These are phyloP conservation scores for Wickerhamomyces canadensis DNA, from an alignment of 805 yeast species.

Conservation along the genomic window DNA sequence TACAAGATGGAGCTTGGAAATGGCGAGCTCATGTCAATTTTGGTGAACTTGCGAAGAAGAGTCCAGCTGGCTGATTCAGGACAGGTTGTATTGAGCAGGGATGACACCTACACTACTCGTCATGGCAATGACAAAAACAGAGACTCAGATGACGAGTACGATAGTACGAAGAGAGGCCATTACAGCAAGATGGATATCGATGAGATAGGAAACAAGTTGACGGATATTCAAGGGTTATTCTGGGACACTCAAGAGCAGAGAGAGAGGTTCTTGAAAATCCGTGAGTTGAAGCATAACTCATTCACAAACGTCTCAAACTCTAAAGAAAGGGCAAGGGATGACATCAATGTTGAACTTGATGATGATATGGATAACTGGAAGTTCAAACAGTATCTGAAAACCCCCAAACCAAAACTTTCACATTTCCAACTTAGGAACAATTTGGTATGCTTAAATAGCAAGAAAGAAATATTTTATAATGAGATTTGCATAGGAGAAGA, in stretches of 20 bases:
- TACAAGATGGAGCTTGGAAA: neutral
- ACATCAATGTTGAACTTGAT: conserved; percentile 9
- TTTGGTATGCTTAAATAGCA: conserved; percentile 26
- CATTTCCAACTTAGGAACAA: conserved; percentile 53
- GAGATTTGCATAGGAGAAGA: conserved; percentile 2
- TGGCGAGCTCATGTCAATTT: conserved; percentile 1
- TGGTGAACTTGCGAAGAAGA: conserved; percentile 4
- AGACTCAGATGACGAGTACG: too few relatives aligned
- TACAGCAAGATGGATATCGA: too few relatives aligned
- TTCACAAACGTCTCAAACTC: conserved; percentile 23
- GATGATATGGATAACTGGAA: conserved; percentile 1
- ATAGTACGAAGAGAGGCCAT: too few relatives aligned
- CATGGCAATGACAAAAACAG: too few relatives aligned
- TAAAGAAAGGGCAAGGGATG: conserved; percentile 12
- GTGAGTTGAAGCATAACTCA: conserved; percentile 20
- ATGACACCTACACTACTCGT: too few relatives aligned
- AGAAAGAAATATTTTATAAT: conserved; percentile 6
- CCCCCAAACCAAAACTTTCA: conserved; percentile 41
- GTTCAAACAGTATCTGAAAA: conserved; percentile 33
- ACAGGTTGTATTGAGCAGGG: too few relatives aligned
- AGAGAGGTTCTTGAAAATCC: conserved; percentile 14
- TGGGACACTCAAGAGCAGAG: conserved; percentile 24
- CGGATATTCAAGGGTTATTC: conserved; percentile 27
- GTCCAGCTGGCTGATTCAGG: neutral
- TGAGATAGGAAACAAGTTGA: too few relatives aligned